Conservation (phyloP, 768 basidiomycete species). For the Pleurotus salmoneostramineus region DNA sequence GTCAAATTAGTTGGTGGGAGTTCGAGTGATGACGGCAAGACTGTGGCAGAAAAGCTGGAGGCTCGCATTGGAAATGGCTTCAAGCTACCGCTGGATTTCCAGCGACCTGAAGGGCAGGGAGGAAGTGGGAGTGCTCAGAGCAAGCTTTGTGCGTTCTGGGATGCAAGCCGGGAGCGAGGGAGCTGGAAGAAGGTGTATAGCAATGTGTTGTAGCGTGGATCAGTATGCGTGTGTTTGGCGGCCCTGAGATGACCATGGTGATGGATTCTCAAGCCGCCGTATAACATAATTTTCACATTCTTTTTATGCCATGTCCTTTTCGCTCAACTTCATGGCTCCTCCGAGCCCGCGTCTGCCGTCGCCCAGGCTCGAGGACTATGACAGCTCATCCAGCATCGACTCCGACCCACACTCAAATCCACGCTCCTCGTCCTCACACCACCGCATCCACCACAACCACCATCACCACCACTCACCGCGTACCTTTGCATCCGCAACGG, state of each 20-base stretch:
- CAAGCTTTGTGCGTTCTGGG: conserved; percentile 74
- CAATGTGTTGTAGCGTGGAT: conserved; percentile 30
- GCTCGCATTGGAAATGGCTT: conserved; percentile 44
- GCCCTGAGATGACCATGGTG: not conserved
- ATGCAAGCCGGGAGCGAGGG: conserved; percentile 53
- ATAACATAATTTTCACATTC: not conserved
- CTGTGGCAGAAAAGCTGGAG: conserved; percentile 48
- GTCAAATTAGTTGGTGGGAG: conserved; percentile 54
- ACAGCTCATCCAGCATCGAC: conserved; percentile 41
- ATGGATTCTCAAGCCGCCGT: no score
- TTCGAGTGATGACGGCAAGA: conserved; percentile 44
- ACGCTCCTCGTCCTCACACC: conserved; percentile 1
- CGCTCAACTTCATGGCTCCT: conserved; percentile 18
- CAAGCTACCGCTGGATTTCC: conserved; percentile 37
- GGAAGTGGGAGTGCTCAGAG: conserved; percentile 28
- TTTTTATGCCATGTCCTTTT: conserved; percentile 17
- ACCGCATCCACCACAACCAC: conserved; percentile 10
- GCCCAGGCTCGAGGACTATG: conserved; percentile 33
- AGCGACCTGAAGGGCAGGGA: conserved; percentile 25
- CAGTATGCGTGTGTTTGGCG: not conserved
- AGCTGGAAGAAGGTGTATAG: conserved; percentile 72
- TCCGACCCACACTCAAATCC: conserved; percentile 26
- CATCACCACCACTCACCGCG: conserved; percentile 20
- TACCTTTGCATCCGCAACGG: conserved; percentile 16
- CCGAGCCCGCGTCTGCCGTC: conserved; percentile 16